A percentile compares a stretch with the other conserved stretches of the same genome.
phyloP scores from a whole-genome alignment of 257 asterid genomes.

The Solanum paucissectum region DNA sequence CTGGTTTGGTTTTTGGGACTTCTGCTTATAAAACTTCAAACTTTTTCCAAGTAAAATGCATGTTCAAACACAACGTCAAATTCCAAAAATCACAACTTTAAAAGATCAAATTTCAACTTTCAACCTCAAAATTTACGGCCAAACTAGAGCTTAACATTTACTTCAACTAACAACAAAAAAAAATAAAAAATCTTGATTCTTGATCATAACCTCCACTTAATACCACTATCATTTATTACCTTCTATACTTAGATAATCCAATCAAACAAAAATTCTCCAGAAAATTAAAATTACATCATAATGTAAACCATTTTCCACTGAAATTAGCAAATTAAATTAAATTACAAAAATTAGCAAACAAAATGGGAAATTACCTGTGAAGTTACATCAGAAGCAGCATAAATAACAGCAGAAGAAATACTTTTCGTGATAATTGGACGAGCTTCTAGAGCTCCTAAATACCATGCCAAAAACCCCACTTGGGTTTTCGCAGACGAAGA shows the following conservation, averaged over 20 bases:
- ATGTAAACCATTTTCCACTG: neutral
- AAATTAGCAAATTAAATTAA: neutral
- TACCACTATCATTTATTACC: neutral
- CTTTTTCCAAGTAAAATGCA: neutral
- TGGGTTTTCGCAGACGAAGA: slow-evolving; percentile 6
- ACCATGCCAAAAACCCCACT: slow-evolving; percentile 56
- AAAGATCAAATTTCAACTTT: neutral
- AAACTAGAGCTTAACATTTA: neutral
- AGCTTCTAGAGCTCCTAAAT: slow-evolving; percentile 54
- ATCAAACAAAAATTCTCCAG: neutral
- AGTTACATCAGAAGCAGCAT: slow-evolving; percentile 72
- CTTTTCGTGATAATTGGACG: slow-evolving; percentile 72
- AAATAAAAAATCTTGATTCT: neutral
- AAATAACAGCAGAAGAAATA: slow-evolving; percentile 54
- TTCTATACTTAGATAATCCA: neutral
- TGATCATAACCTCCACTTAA: neutral
- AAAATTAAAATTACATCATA: neutral
- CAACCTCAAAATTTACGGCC: neutral
- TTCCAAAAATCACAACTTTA: neutral
- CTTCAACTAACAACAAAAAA: neutral
- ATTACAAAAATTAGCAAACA: neutral
- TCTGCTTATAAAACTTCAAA: neutral
- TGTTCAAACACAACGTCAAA: neutral
- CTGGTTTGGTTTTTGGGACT: neutral
- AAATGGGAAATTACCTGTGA: slow-evolving; percentile 49